Evolutionary conservation across 2,329 filamentous ascomycete genomes (phyloP).

Genomic region (Phialemoniopsis sp.): DNA sequence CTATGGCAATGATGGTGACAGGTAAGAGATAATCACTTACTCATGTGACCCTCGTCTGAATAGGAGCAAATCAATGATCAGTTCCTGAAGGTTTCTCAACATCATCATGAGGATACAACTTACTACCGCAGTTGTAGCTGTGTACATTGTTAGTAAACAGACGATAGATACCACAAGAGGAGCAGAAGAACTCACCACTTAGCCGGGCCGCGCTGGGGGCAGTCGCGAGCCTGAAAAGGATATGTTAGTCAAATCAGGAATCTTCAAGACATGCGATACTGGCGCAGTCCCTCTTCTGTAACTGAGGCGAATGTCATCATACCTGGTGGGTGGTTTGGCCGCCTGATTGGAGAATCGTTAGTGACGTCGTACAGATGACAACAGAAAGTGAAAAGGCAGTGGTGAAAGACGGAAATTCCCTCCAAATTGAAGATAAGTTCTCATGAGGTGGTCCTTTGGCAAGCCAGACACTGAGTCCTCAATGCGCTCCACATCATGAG

Average conservation of each 20-base stretch:
- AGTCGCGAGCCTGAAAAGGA: conserved; percentile 67
- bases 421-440: conserved; percentile 10
- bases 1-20: conserved; percentile 13
- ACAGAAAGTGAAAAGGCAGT: no score
- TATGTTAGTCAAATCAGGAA: conserved; percentile 14
- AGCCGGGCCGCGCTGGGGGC: conserved; percentile 77
- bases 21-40: conserved; percentile 43
- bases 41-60: conserved; percentile 68
- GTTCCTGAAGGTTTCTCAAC: conserved; percentile 7
- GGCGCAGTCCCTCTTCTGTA: no score
- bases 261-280: no score
- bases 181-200: conserved; percentile 61
- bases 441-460: conserved; percentile 1
- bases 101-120: conserved; percentile 22
- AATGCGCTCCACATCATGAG: no score
- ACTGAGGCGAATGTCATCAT: conserved; percentile 33
- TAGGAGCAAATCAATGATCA: conserved; percentile 15
- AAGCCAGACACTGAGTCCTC: no score
- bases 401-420: background rate
- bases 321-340: conserved; percentile 73
- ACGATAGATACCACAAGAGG: conserved; percentile 2
- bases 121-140: conserved; percentile 80
- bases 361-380: no score
- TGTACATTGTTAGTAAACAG: conserved; percentile 7
- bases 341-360: conserved; percentile 38